phyloP scores from a whole-genome alignment of 2,329 filamentous ascomycete genomes.

The Magnaporthales sp. region DNA sequence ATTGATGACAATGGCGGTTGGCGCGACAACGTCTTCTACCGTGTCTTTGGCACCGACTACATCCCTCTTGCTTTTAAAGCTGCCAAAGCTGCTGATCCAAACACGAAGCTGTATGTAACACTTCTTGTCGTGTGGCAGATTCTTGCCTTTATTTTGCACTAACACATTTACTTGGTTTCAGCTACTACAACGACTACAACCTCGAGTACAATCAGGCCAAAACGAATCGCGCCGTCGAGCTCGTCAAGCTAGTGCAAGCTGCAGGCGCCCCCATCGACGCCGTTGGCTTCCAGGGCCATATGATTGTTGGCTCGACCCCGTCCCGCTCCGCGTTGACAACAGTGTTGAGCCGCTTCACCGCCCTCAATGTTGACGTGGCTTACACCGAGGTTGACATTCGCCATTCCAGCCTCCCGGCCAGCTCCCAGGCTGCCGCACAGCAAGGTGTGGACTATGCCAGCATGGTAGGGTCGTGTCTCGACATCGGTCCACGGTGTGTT shows the following conservation, averaged over 20 bases:
- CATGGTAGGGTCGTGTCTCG: constrained; percentile 27
- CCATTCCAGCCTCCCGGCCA: constrained; percentile 33
- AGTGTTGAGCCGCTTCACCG: constrained; percentile 30
- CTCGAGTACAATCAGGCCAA: constrained; percentile 30
- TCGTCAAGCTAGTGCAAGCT: constrained; percentile 21
- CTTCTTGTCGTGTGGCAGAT: neutral
- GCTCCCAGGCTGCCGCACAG: constrained; percentile 25
- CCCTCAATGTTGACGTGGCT: constrained; percentile 36
- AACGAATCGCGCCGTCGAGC: constrained; percentile 19
- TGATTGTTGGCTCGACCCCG: constrained; percentile 35
- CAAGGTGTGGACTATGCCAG: constrained; percentile 39
- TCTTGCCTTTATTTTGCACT: neutral
- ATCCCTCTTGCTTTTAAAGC: constrained; percentile 38
- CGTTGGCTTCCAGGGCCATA: constrained; percentile 42
- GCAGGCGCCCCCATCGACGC: constrained; percentile 38
- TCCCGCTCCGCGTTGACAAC: constrained; percentile 23
- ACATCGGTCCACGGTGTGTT: constrained; percentile 25
- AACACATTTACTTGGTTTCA: neutral
- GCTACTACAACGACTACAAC: constrained; percentile 43
- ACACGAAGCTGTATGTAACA: constrained; percentile 30
- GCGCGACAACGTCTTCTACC: constrained; percentile 33
- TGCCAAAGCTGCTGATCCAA: constrained; percentile 30
- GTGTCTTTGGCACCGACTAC: constrained; percentile 35
- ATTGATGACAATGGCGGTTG: constrained; percentile 38
- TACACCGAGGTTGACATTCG: constrained; percentile 45